Base-by-base conservation (phyloP, 805 yeast genomes). In the Saccharomycopsis sp. region DNA sequence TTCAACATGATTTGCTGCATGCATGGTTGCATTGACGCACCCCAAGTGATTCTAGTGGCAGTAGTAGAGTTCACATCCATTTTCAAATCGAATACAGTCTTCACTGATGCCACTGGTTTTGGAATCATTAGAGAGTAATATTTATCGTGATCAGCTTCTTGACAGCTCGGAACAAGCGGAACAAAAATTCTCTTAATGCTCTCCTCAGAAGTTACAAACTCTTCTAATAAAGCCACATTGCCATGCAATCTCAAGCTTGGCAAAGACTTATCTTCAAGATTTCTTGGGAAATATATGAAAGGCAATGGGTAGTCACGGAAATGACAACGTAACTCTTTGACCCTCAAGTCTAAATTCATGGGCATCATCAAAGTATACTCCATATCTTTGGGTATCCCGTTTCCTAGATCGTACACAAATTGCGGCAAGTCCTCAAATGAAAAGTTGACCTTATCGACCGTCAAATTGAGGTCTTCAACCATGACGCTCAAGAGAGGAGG, bases 261-360 rank as follows among this genome's bases (percentile, higher is more conserved):
- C 67, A 1, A 65, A 52, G 14, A 53, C 53, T 73, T 75, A 0
- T 58, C 20, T 51, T 73, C 62, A 2, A 72, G 70, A 12, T 75
- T 72, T 14, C 75, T 71, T 0, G 97, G 97, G 61, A 91, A 80
- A 62, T 83, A 83, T 7, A 89, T 68, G 53, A 91, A 71, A 0
- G 98, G 97, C 15, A 92, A 66, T 0, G 97, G 97, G 66, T 87
- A 90, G 66, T 91, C 98, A 56, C 94, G 74, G 60, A 91, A 64
- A 67, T 88, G 92, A 64, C 83, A 77, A 59, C 94, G 72, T 12
- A 84, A 67, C 64, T 89, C 95, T 2, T 73, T 71, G 44, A 88
- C 73, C 15, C 72, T 75, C 54, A 88, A 72, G 56, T 84, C 80
- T 14, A 87, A 50, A 67, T 73, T 73, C 56, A 83, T 64, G 0